Conservation (phyloP, 2,329 filamentous ascomycete genomes). For the Fusarium fracticaudum region DNA sequence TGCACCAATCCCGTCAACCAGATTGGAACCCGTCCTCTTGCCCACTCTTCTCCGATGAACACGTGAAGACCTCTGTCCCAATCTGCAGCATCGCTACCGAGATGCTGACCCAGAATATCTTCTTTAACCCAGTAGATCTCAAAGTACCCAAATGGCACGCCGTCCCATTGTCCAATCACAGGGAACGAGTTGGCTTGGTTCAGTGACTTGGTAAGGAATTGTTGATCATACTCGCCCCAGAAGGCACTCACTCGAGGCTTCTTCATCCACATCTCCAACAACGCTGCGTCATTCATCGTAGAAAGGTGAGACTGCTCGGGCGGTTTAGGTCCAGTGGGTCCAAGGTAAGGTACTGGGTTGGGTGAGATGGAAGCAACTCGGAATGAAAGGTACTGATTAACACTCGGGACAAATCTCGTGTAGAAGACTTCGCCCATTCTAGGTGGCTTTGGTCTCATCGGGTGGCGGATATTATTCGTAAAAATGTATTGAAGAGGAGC, state of each 20-base stretch:
- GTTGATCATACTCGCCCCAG: slow-evolving; percentile 76
- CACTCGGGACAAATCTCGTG: slow-evolving; percentile 82
- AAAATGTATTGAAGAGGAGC: slow-evolving; percentile 82
- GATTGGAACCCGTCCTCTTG: slow-evolving; percentile 79
- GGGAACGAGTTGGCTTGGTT: slow-evolving; percentile 82
- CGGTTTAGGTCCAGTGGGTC: slow-evolving; percentile 60
- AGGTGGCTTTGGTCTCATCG: slow-evolving; percentile 86
- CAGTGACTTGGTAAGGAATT: slow-evolving; percentile 75
- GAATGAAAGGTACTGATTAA: slow-evolving; percentile 88
- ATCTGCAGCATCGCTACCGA: slow-evolving; percentile 74
- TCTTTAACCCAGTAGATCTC: slow-evolving; percentile 99
- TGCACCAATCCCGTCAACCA: slow-evolving; percentile 93
- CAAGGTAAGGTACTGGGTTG: slow-evolving; percentile 70
- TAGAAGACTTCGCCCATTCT: slow-evolving; percentile 94
- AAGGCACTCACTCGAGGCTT: slow-evolving; percentile 83
- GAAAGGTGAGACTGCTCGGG: slow-evolving; percentile 54
- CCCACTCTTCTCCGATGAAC: slow-evolving; percentile 91
- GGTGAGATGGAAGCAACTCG: slow-evolving; percentile 79
- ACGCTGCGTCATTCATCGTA: slow-evolving; percentile 60
- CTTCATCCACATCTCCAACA: slow-evolving; percentile 90
- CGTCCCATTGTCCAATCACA: slow-evolving; percentile 92
- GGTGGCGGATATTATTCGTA: slow-evolving; percentile 83
- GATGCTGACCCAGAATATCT: slow-evolving; percentile 76
- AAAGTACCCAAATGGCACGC: slow-evolving; percentile 95
- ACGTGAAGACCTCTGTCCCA: slow-evolving; percentile 92